Percentiles rank a stretch among this genome's conserved stretches.
These are phyloP conservation scores for Pyrenochaeta sp. DNA, from an alignment of 2,329 filamentous ascomycete species.

Conservation along the genomic window DNA sequence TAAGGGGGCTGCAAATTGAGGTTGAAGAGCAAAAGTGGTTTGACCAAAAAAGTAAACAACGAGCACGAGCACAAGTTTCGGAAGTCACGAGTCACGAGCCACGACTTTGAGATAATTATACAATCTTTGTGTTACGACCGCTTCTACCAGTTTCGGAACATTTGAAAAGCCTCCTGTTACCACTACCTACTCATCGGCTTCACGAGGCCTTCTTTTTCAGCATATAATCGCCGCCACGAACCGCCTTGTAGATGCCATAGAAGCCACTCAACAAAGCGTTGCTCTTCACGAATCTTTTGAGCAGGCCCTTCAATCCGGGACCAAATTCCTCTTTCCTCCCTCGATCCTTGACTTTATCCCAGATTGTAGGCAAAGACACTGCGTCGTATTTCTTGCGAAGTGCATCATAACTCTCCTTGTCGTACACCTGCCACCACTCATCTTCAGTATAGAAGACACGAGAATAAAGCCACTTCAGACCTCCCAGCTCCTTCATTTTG, in stretches of 20 bases:
- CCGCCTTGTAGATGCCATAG: conserved; percentile 49
- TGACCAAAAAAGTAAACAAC: too few relatives aligned
- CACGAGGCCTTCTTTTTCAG: conserved; percentile 37
- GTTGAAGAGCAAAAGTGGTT: too few relatives aligned
- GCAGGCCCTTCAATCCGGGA: conserved; percentile 25
- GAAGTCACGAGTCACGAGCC: too few relatives aligned
- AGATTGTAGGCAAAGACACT: conserved; percentile 68
- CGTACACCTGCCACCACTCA: conserved; percentile 73
- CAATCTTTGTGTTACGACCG: too few relatives aligned
- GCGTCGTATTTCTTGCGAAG: conserved; percentile 70
- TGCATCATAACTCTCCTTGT: conserved; percentile 66
- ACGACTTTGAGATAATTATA: too few relatives aligned
- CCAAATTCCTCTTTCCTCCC: conserved; percentile 29
- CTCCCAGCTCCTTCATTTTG: conserved; percentile 72
- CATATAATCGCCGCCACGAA: conserved; percentile 42
- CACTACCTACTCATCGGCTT: too few relatives aligned
- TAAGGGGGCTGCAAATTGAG: too few relatives aligned
- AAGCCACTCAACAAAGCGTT: conserved; percentile 45
- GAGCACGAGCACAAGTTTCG: too few relatives aligned
- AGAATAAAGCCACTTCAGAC: conserved; percentile 88
- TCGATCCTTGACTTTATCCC: conserved; percentile 67
- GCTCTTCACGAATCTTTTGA: conserved; percentile 34
- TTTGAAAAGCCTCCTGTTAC: too few relatives aligned
- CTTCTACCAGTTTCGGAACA: too few relatives aligned
- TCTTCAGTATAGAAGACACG: conserved; percentile 81